phyloP scores from a whole-genome alignment of 139 green algal genomes.

The Bryopsis sp. region DNA sequence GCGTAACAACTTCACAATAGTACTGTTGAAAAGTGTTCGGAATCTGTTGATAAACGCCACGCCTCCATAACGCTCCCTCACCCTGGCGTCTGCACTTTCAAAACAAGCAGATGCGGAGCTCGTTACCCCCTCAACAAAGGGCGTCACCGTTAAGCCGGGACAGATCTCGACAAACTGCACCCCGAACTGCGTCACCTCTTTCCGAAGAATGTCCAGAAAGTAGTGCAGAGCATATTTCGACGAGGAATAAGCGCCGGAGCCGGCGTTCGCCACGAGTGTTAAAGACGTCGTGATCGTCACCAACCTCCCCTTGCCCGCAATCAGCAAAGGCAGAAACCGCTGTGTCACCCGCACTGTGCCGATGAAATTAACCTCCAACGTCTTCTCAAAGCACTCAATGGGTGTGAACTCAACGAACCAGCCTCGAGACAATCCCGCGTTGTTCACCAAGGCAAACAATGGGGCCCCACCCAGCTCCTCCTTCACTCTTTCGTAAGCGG shows the following conservation, averaged over 20 bases:
- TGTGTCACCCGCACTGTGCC: background rate
- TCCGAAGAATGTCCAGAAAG: too few species aligned
- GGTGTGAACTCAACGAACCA: background rate
- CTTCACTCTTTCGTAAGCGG: background rate
- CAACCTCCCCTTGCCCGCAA: background rate
- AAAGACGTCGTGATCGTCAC: background rate
- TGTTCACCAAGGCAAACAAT: background rate
- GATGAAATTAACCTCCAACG: conserved; percentile 2
- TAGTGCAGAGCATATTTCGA: background rate
- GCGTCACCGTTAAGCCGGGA: too few species aligned
- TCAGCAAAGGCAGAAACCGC: conserved; percentile 3
- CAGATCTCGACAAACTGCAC: too few species aligned
- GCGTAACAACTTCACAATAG: too few species aligned
- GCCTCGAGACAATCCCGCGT: background rate
- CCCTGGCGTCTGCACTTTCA: too few species aligned
- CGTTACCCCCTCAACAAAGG: too few species aligned
- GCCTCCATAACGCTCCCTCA: too few species aligned
- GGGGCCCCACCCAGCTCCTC: background rate
- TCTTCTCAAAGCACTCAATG: background rate
- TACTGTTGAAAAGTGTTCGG: too few species aligned
- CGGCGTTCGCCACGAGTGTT: background rate
- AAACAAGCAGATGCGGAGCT: too few species aligned
- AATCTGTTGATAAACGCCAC: too few species aligned
- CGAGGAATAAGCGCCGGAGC: background rate
- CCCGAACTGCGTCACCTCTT: too few species aligned